A percentile compares a stretch with the other conserved stretches of the same genome.
These are phyloP conservation scores for Mentha longifolia DNA, from an alignment of 257 asterid species.

Conservation along the genomic window DNA sequence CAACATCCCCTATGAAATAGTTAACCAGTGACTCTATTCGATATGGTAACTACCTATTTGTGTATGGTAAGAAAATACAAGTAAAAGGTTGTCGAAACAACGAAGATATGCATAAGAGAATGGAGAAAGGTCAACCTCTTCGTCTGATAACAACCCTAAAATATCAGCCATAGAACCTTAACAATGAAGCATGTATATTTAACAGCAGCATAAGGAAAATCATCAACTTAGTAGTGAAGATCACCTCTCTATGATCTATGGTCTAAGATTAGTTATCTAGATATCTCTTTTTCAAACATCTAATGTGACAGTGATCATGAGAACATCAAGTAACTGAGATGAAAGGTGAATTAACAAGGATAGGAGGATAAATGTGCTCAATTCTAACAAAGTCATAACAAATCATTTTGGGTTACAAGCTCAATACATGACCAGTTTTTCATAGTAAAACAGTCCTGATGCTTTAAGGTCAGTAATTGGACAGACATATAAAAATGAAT, in stretches of 20 bases:
- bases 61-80: neutral
- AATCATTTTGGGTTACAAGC: slow-evolving; percentile 4
- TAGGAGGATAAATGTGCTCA: neutral
- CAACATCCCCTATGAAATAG: neutral
- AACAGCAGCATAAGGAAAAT: slow-evolving; percentile 9
- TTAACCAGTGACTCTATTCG: neutral
- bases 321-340: neutral
- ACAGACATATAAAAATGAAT: neutral
- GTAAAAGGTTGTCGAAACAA: neutral
- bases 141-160: neutral
- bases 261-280: neutral
- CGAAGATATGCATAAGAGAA: neutral
- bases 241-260: neutral
- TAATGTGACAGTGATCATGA: neutral
- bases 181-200: neutral
- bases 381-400: neutral
- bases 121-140: neutral
- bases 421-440: neutral
- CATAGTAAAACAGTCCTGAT: neutral
- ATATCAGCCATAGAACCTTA: neutral
- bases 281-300: neutral
- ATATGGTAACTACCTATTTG: neutral
- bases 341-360: neutral
- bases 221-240: neutral
- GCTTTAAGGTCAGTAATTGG: neutral